Percentiles rank a stretch among this genome's conserved stretches.
These are phyloP conservation scores for Trichaptum fuscoviolaceum DNA, from an alignment of 768 basidiomycete species.

Conservation along the genomic window DNA sequence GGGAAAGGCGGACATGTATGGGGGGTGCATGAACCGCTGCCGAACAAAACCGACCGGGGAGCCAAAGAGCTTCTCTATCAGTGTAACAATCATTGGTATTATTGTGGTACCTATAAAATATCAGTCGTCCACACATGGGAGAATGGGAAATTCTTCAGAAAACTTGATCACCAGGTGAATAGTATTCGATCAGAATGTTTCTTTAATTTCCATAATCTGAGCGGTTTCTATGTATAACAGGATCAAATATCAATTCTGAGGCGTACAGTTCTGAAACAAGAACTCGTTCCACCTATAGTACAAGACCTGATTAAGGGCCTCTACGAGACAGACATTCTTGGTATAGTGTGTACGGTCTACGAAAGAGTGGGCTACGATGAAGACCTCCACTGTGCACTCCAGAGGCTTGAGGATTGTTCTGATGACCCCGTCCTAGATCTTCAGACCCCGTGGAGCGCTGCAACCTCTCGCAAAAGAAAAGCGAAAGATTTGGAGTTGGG, in stretches of 20 bases:
- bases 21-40: not conserved
- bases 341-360: not conserved
- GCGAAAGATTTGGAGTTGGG: not conserved
- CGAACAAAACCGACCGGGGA: not conserved
- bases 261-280: not conserved
- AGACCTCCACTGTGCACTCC: not conserved
- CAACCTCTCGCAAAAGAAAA: not conserved
- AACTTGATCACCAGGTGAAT: not conserved
- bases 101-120: not conserved
- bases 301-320: not conserved
- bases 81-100: not conserved
- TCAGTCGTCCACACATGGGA: not conserved
- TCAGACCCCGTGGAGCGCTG: no score
- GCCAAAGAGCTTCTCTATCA: not conserved
- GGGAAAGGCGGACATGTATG: not conserved
- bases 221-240: not conserved
- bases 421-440: not conserved
- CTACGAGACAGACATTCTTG: not conserved
- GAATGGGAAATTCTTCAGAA: not conserved
- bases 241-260: not conserved
- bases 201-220: not conserved
- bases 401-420: not conserved
- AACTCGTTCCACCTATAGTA: not conserved
- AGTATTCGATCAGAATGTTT: not conserved
- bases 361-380: not conserved